Evolutionary conservation across 495 filamentous ascomycete genomes (phyloP).

Genomic region (Neurospora pannonica): DNA sequence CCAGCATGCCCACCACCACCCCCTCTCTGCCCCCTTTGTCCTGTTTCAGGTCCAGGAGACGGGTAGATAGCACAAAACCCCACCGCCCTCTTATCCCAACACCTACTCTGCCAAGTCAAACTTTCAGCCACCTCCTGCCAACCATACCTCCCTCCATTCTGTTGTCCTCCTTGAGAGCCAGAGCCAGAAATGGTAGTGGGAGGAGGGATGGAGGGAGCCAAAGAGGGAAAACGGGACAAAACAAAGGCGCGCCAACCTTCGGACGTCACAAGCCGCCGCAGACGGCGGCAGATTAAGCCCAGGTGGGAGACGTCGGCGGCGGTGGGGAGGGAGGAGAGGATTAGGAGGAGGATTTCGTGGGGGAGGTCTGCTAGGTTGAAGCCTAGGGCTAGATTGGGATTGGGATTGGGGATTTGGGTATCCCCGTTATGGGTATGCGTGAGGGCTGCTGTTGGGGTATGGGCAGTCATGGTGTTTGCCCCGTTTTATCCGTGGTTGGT

Average conservation of each 20-base stretch:
- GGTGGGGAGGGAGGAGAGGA: constrained; percentile 28
- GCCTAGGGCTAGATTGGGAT: too few relatives aligned
- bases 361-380: constrained; percentile 22
- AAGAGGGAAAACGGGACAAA: too few relatives aligned
- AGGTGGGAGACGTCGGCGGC: constrained; percentile 29
- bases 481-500: too few relatives aligned
- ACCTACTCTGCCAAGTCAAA: constrained; percentile 32
- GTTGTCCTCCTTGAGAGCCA: not conserved
- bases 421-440: too few relatives aligned
- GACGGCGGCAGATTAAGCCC: constrained; percentile 17
- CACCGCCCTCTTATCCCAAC: constrained; percentile 33
- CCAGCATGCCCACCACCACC: too few relatives aligned
- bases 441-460: too few relatives aligned
- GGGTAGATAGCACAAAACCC: constrained; percentile 13
- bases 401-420: too few relatives aligned
- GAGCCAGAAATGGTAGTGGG: not conserved
- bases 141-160: not conserved
- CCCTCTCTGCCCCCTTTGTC: not conserved
- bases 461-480: too few relatives aligned
- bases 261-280: constrained; percentile 18
- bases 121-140: constrained; percentile 29
- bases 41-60: not conserved
- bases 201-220: constrained; percentile 3
- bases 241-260: constrained; percentile 37
- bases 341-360: constrained; percentile 29